Base-by-base conservation (phyloP, 2,329 filamentous ascomycete species). In the Sarocladium strictum region DNA sequence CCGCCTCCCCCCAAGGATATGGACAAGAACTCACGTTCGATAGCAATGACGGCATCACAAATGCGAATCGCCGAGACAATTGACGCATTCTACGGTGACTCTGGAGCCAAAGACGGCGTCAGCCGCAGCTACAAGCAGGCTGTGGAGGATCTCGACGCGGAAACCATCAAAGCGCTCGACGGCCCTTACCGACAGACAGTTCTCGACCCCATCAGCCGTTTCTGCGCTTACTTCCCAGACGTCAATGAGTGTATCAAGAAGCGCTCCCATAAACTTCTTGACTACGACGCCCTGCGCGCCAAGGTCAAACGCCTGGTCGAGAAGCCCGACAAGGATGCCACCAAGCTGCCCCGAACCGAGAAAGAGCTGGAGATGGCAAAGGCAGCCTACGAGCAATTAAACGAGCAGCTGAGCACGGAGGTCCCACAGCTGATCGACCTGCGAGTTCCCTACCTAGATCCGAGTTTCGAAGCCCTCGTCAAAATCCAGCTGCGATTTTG, bases 211-310 rank as follows among this genome's bases (percentile, higher is more conserved):
- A 99, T 99, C 69, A 87, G 87, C 59, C 84, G 92, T 60, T 99
- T 97, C 77, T 97, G 93, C 76, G 90, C 90, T 62, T 99, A 99
- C 76, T 99, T 99, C 72, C 93, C 94, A 32, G 94, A 99, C 70
- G 92, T 99, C 67, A 99, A 99, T 73, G 91, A 97, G 76, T 97
- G 93, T 73, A 97, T 99, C 73, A 99, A 97, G 76, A 99, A 99
- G 77, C 90, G 95, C 65, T 89, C 95, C 65, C 89, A 99, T 81
- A 99, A 99, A 73, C 87, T 97, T 55, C 89, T 97, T 62, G 95
- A 99, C 74, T 99, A 99, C 76, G 94, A 99, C 70, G 85, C 92
- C 17, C 86, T 97, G 73, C 89, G 94, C 59, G 90, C 91, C 61
- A 96, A 94, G 71, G 94, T 99, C 65, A 97, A 97, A 81, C 93